Conservation (phyloP, 257 asterid genomes). For the Petunia axillaris region DNA sequence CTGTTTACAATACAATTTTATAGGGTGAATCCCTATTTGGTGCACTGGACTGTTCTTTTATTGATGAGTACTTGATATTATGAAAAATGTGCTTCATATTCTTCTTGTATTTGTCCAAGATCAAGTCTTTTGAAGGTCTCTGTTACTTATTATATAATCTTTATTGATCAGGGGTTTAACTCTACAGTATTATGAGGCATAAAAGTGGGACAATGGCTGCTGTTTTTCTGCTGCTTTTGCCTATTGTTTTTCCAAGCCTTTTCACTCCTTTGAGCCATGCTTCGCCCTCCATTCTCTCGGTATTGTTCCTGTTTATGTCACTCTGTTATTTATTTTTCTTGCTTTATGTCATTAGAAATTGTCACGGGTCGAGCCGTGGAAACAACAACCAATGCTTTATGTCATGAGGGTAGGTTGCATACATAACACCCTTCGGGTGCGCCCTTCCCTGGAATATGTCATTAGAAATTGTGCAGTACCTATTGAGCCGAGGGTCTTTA, state of each 20-base stretch:
- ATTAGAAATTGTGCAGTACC: neutral
- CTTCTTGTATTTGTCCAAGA: neutral
- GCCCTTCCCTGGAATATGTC: neutral
- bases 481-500: neutral
- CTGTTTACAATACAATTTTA: too few relatives aligned
- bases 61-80: too few relatives aligned
- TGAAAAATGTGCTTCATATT: neutral
- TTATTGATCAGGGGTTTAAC: neutral
- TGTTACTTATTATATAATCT: neutral
- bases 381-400: conserved; percentile 15
- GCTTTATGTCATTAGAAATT: conserved; percentile 29
- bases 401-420: conserved; percentile 9
- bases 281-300: conserved; percentile 71
- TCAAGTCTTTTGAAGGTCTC: neutral
- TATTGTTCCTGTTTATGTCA: conserved; percentile 30
- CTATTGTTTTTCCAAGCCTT: conserved; percentile 51
- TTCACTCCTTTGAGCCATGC: conserved; percentile 65
- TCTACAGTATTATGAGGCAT: neutral
- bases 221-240: conserved; percentile 67
- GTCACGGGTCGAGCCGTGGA: conserved; percentile 23
- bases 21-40: too few relatives aligned
- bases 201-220: conserved; percentile 80
- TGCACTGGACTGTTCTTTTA: too few relatives aligned
- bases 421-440: neutral
- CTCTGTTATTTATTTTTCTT: neutral